These are phyloP conservation scores for Skeletonema potamos DNA, from an alignment of 108 stramenopile species.

Conservation along the genomic window DNA sequence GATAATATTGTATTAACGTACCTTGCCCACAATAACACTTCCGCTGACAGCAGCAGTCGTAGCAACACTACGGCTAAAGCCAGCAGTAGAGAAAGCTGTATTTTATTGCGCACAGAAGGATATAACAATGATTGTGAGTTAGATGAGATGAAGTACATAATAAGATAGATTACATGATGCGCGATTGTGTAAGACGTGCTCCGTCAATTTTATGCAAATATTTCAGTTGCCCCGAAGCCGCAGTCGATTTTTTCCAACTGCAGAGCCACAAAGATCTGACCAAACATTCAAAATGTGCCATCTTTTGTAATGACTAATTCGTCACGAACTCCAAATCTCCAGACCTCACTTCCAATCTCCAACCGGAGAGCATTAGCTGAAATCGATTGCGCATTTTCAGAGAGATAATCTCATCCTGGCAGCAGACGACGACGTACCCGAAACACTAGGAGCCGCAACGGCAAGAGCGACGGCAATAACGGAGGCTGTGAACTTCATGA, in stretches of 20 bases:
- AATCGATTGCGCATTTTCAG: background rate
- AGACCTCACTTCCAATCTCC: background rate
- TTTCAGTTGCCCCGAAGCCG: no score
- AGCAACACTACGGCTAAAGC: slow-evolving; percentile 24
- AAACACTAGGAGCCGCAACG: slow-evolving; percentile 21
- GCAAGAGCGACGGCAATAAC: slow-evolving; percentile 27
- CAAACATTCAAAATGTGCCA: background rate
- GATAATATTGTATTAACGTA: background rate
- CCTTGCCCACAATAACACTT: slow-evolving; percentile 8
- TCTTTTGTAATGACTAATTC: background rate
- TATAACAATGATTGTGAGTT: background rate
- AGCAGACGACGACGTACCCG: slow-evolving; percentile 22
- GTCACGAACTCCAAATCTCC: background rate
- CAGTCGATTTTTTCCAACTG: no score
- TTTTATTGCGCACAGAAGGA: background rate
- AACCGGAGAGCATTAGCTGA: background rate
- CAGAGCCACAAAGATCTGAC: no score
- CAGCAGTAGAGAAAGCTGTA: slow-evolving; percentile 39
- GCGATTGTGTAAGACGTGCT: background rate
- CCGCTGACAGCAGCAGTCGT: slow-evolving; percentile 12
- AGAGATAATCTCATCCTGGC: background rate
- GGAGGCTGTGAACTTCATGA: slow-evolving; percentile 50
- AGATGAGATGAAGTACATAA: background rate
- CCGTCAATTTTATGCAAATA: background rate
- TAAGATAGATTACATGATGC: background rate